Evolutionary conservation across 208 protist species (phyloP), one percentile per base, ranked within the genome.

Genomic region (Crithidia acanthocephali): DNA sequence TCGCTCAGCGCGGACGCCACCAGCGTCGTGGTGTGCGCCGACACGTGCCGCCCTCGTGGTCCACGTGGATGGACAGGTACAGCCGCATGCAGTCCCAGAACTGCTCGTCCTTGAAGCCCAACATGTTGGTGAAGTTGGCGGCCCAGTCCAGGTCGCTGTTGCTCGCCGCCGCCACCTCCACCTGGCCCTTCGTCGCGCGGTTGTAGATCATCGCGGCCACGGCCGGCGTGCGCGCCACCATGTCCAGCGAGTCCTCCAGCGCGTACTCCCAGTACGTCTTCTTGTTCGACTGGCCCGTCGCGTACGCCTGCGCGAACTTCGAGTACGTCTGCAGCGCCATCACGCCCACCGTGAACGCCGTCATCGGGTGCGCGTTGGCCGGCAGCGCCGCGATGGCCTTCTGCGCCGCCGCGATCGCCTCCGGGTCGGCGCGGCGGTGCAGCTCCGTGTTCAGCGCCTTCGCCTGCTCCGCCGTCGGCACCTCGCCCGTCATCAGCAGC

Each of bases 31-130:
- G 97, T 94, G 86, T 99, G 98, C 42, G 98, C 98, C 47, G 93
- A 98, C 98, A 97, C 37, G 82, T 99, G 79, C 98, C 98, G 64
- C 98, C 92, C 84, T 98, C 96, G 83, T 98, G 97, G 72, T 98
- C 97, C n/a, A 85, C 83, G 82, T 99, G 98, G 61, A 99, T 93
- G 48, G 83, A 90, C 18, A 99, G 86, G 86, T 99, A 99, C 32
- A 99, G 85, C 60, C 98, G 94, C 95, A 99, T 98, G 62, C 99
- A 94, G 66, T 99, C 98, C 80, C 85, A 88, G 74, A 99, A 98
- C 51, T 89, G 53, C 48, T 91, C 60, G 61, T 91, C 85, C 44
- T 82, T 86, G 76, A 91, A 99, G 73, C 98, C 98, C 32, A 99
- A 57, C 95, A 98, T 94, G 65, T 87, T 73, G 51, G 87, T 79